Evolutionary conservation across 257 asterid species (phyloP).

Genomic region (Primulina huaijiensis): DNA sequence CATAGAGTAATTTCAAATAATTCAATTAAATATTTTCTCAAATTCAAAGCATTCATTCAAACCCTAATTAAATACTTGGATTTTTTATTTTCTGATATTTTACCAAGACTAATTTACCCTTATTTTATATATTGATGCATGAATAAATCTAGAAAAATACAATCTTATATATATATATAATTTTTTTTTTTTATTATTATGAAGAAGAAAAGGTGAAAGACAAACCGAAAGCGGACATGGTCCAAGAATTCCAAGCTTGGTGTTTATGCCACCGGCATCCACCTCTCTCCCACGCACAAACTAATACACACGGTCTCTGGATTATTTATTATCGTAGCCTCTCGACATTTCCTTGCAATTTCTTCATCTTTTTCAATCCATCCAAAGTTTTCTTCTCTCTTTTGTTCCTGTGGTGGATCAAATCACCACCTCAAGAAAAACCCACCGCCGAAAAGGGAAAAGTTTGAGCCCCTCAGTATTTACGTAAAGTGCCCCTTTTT

Average conservation of each 20-base stretch:
- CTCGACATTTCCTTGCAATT: slow-evolving; percentile 23
- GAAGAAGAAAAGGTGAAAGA: background rate
- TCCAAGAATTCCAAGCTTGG: background rate
- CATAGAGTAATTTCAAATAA: too few species aligned
- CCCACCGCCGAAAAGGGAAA: background rate
- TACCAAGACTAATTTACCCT: too few species aligned
- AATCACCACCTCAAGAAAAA: slow-evolving; percentile 1
- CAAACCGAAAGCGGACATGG: background rate
- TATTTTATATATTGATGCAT: too few species aligned
- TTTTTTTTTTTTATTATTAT: too few species aligned
- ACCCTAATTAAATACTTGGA: too few species aligned
- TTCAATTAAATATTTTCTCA: too few species aligned
- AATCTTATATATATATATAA: too few species aligned
- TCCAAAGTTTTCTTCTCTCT: slow-evolving; percentile 13
- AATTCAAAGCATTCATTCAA: too few species aligned
- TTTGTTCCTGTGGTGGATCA: background rate
- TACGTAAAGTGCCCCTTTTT: slow-evolving; percentile 19
- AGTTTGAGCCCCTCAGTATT: background rate
- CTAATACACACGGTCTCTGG: background rate
- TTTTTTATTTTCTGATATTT: too few species aligned
- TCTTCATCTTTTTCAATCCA: slow-evolving; percentile 21
- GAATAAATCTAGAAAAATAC: too few species aligned
- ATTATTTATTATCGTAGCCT: background rate
- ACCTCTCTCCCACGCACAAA: background rate
- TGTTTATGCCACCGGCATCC: background rate